phyloP scores from a whole-genome alignment of 2,329 filamentous ascomycete species.

The Aquanectria penicillioides region DNA sequence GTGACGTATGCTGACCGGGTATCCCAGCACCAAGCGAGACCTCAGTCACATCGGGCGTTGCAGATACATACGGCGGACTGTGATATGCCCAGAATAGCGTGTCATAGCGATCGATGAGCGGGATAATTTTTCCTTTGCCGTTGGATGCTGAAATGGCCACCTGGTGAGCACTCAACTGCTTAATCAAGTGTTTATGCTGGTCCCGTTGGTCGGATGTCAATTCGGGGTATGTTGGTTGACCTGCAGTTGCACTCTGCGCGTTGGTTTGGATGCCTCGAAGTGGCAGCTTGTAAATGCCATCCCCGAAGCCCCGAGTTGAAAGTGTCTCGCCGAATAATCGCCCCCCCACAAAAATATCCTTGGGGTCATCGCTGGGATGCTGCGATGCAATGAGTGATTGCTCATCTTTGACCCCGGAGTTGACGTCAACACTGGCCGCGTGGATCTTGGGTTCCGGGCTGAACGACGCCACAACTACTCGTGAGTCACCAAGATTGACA shows the following conservation, averaged over 20 bases:
- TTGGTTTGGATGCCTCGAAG: neutral
- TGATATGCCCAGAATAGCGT: constrained; percentile 6
- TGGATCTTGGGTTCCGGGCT: neutral
- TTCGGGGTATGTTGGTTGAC: neutral
- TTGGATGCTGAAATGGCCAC: neutral
- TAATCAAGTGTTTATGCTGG: constrained; percentile 6
- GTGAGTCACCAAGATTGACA: constrained; percentile 12
- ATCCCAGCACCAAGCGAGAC: neutral
- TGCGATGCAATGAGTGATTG: neutral
- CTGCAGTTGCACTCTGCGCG: neutral
- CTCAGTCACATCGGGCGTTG: neutral
- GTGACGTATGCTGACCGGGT: neutral
- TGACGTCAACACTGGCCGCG: neutral
- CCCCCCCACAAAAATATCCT: constrained; percentile 7
- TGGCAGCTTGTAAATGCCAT: constrained; percentile 9
- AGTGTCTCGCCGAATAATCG: constrained; percentile 12
- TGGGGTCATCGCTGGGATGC: constrained; percentile 7
- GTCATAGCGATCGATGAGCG: constrained; percentile 7
- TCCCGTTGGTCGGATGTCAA: neutral
- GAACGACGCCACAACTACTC: constrained; percentile 1
- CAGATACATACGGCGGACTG: constrained; percentile 4
- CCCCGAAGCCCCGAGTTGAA: constrained; percentile 6
- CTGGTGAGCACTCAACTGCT: neutral
- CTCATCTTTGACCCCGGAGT: constrained; percentile 4
- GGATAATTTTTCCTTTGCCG: constrained; percentile 1